Percentiles rank a stretch among this genome's conserved stretches.
These are phyloP conservation scores for Yamadazyma kanchanaburiensis DNA, from an alignment of 1,139 yeast genomes.

Conservation along the genomic window DNA sequence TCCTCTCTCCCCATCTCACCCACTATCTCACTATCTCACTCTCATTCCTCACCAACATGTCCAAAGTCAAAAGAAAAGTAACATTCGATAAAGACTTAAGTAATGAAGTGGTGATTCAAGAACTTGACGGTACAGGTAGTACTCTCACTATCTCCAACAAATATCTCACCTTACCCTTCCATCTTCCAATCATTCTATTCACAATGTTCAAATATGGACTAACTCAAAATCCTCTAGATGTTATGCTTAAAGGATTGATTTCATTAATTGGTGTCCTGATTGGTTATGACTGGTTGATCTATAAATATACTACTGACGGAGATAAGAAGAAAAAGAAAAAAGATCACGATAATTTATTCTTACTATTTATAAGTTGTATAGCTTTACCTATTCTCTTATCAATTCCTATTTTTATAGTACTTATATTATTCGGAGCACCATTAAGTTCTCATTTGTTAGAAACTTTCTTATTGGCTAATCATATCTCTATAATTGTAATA, in stretches of 20 bases:
- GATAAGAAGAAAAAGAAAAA: conserved; percentile 18
- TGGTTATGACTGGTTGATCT: conserved; percentile 24
- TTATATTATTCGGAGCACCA: conserved; percentile 88
- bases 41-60: conserved; percentile 1
- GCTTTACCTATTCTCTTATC: conserved; percentile 45
- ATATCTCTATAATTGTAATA: conserved; percentile 58
- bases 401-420: conserved; percentile 46
- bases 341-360: conserved; percentile 24
- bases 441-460: conserved; percentile 51
- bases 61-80: conserved; percentile 10
- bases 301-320: conserved; percentile 1
- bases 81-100: conserved; percentile 11
- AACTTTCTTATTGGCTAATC: conserved; percentile 63
- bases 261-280: conserved; percentile 24
- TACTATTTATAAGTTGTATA: conserved; percentile 34
- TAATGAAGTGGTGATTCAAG: conserved; percentile 10
- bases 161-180: conserved; percentile 36
- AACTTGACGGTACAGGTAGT: conserved; percentile 2
- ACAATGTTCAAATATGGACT: conserved; percentile 40
- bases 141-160: conserved; percentile 8
- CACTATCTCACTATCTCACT: too few species aligned
- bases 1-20: too few species aligned
- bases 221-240: conserved; percentile 22
- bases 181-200: conserved; percentile 36
- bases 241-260: conserved; percentile 26